Base-by-base conservation (phyloP, 495 filamentous ascomycete genomes). In the Penicillium arizonense region DNA sequence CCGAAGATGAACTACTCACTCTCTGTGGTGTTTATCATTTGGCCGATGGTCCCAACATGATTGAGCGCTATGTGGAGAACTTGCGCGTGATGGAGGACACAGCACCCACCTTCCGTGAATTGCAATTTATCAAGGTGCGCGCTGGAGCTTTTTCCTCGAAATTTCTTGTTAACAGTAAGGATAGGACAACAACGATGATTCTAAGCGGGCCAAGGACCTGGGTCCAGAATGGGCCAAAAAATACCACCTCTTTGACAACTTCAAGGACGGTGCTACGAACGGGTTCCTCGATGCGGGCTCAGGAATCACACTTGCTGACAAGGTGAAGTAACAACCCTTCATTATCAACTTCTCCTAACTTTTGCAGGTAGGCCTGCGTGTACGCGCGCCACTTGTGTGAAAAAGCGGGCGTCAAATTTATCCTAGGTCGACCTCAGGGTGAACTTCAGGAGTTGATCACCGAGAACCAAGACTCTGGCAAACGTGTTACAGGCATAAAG, bases 371-470 rank as follows among this genome's bases (percentile, higher is more conserved):
- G 54, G 56, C 56, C n/a, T 58, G 56, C 37, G 51, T 54, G 14
- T 58, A 58, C 38, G 50, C 56, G 14, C 51, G 56, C 5, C 35
- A 54, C 34, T 24, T 58, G 18, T 58, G 56, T 39, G 30, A 50
- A 50, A 53, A 58, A 33, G 56, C 56, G 5, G 56, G 56, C 36
- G 56, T 58, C 11, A 58, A 58, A 18, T 58, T 58, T 24, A 21
- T 58, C 40, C 40, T 58, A 12, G 56, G 55, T 2, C 44, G 43
- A 2, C 56, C 56, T 45, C 38, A 50, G 9, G 56, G 56, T 23
- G 52, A 58, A 44, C 44, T 58, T 6, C 40, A 53, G 0, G 8
- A 42, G 3, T 40, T 58, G 34, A 50, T 58, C n/a, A 23, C 38
- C 26, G 40, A 44, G 5, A 11, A 46, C 12, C 23, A 35, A 5